Base-by-base conservation (phyloP, 23 red algal species). In the Gracilaria domingensis region DNA sequence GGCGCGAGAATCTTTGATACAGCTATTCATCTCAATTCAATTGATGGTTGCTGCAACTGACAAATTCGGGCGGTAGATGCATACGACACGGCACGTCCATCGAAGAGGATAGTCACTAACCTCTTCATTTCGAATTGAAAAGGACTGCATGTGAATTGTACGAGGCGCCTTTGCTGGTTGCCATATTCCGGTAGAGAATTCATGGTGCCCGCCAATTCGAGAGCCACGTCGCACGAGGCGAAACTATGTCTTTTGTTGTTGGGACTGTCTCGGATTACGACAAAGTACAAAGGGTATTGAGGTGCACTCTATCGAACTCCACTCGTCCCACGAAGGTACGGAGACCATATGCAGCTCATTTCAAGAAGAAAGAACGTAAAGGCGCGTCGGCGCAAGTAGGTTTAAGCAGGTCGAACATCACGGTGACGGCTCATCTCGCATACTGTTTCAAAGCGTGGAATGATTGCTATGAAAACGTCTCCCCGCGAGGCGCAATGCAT, bases 111-210 rank as follows among this genome's bases (percentile, higher is more conserved):
- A 16, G 25, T 0, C 6, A 51, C 72, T 77, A 28, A 20, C 7
- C 40, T 49, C n/a, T 45, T 9, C 45, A 77, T 45, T 77, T 77
- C 72, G 72, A 77, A 77, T 77, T 77, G 72, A 77, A 77, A 49
- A 51, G 9, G 72, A 44, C 72, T 26, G 8, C n/a, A 25, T 51
- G 38, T 51, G 72, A 37, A 37, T 69, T 69, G 8, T 69, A 37
- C 64, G 13, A 12, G 64, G 36, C 26, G 7, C 42, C 4, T 69
- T 36, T 17, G 32, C 32, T 69, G 3, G 1, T 30, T 30, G 3
- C 30, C 24, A 32, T 64, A 36, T 34, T 69, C 30, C 28, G 32
- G 64, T 36, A 69, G 38, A 69, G 64, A 69, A 69, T 36, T 69
- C 8, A 37, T 30, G 32, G 64, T 1, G 32, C 64, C 26, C 26